These are phyloP conservation scores for Stemphylium beticola DNA, from an alignment of 2,329 filamentous ascomycete genomes.

Conservation along the genomic window DNA sequence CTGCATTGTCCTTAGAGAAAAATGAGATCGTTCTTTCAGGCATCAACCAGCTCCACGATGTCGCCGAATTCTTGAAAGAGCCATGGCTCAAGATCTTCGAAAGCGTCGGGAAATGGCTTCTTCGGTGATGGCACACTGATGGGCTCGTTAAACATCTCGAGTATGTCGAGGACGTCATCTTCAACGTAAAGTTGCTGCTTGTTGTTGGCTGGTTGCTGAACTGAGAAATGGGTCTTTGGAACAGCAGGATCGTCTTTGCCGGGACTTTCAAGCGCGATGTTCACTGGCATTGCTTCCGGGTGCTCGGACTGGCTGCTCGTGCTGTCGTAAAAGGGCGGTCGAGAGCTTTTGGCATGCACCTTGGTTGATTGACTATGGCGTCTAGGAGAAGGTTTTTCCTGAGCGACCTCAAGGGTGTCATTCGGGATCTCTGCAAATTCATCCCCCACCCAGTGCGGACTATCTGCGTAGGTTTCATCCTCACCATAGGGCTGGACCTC, in stretches of 20 bases:
- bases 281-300: background rate
- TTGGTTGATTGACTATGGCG: background rate
- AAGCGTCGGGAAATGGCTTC: slow-evolving; percentile 26
- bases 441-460: slow-evolving; percentile 5
- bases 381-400: background rate
- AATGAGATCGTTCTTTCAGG: slow-evolving; percentile 1
- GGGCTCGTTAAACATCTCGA: background rate
- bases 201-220: background rate
- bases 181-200: background rate
- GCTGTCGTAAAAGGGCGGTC: background rate
- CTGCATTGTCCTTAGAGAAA: too few relatives aligned
- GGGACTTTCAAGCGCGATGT: background rate
- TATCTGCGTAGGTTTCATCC: slow-evolving; percentile 5
- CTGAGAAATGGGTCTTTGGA: background rate
- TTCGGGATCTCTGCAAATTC: background rate
- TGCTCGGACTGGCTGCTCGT: background rate
- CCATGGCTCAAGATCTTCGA: slow-evolving; percentile 48
- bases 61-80: slow-evolving; percentile 49
- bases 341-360: background rate
- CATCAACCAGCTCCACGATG: slow-evolving; percentile 47
- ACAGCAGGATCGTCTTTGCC: background rate
- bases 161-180: background rate
- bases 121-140: background rate
- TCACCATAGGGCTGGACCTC: slow-evolving; percentile 3
- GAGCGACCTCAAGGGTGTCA: background rate